Evolutionary conservation across 164 flowering plant species (phyloP).

Genomic region (Magnolia officinalis): DNA sequence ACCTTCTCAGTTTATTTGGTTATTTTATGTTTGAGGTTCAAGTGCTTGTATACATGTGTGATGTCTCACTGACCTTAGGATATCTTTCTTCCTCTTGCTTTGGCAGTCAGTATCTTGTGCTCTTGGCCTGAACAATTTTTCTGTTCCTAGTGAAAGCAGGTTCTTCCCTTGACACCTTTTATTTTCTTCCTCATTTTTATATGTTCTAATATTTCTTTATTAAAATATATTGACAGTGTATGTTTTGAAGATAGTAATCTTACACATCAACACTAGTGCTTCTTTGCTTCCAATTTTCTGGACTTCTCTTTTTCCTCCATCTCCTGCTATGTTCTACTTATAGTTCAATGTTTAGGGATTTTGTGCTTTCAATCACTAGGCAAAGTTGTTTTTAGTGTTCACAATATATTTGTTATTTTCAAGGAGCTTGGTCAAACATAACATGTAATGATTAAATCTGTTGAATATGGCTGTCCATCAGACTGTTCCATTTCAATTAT

Average conservation of each 20-base stretch:
- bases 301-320: not conserved
- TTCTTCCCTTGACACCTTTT: slow-evolving; percentile 22
- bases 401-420: not conserved
- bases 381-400: not conserved
- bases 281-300: not conserved
- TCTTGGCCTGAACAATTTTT: slow-evolving; percentile 76
- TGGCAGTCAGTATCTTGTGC: slow-evolving; percentile 79
- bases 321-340: not conserved
- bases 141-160: slow-evolving; percentile 71
- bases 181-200: not conserved
- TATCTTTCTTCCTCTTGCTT: not conserved
- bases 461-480: not conserved
- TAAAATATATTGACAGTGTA: not conserved
- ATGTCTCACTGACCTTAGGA: not conserved
- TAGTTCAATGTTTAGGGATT: not conserved
- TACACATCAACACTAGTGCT: not conserved
- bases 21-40: not conserved
- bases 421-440: not conserved
- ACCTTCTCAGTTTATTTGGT: not conserved
- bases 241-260: not conserved
- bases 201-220: not conserved
- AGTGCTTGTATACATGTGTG: not conserved
- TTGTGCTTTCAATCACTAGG: not conserved
- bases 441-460: not conserved
- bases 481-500: not conserved